Conservation (phyloP, 1,284 basidiomycete species). For the Sporisorium exsertum region DNA sequence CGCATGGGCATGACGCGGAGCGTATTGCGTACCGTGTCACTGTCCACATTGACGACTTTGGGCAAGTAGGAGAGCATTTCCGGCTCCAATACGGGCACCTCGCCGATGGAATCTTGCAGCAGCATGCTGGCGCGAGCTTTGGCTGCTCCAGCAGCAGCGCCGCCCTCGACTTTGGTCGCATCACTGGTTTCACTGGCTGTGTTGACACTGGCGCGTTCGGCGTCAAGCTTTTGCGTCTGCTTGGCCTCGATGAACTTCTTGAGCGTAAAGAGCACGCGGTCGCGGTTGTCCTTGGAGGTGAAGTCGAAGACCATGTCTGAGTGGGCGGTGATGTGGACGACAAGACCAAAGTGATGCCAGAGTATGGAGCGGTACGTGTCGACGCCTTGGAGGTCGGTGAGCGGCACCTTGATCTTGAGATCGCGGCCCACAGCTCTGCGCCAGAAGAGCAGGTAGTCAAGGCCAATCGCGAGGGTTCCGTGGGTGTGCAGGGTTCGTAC, state of each 20-base stretch:
- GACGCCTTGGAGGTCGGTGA: slow-evolving; percentile 55
- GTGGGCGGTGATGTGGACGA: slow-evolving; percentile 56
- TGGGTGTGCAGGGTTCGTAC: slow-evolving; percentile 56
- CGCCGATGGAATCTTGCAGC: slow-evolving; percentile 19
- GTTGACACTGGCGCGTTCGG: slow-evolving; percentile 8
- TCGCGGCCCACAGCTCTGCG: slow-evolving; percentile 49
- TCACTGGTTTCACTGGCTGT: slow-evolving; percentile 10
- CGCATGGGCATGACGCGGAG: slow-evolving; percentile 49
- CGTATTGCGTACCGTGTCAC: slow-evolving; percentile 4
- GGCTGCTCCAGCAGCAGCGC: background rate
- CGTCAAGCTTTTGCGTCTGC: slow-evolving; percentile 9
- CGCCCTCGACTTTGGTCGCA: slow-evolving; percentile 11
- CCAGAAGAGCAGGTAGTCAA: slow-evolving; percentile 61
- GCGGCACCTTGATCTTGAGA: slow-evolving; percentile 57
- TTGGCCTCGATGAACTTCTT: slow-evolving; percentile 30
- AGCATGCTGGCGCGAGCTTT: slow-evolving; percentile 11
- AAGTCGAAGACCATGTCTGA: slow-evolving; percentile 61
- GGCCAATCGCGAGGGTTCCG: slow-evolving; percentile 59
- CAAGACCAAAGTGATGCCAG: slow-evolving; percentile 58
- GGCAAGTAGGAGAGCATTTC: slow-evolving; percentile 40
- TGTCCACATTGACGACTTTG: slow-evolving; percentile 50
- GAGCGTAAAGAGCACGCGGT: slow-evolving; percentile 35
- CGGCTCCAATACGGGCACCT: slow-evolving; percentile 36
- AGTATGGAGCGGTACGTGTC: slow-evolving; percentile 51
- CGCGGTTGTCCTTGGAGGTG: slow-evolving; percentile 40